A percentile compares a stretch with the other conserved stretches of the same genome.
Evolutionary conservation across 495 filamentous ascomycete genomes (phyloP).

Genomic region (Viridothelium virens): DNA sequence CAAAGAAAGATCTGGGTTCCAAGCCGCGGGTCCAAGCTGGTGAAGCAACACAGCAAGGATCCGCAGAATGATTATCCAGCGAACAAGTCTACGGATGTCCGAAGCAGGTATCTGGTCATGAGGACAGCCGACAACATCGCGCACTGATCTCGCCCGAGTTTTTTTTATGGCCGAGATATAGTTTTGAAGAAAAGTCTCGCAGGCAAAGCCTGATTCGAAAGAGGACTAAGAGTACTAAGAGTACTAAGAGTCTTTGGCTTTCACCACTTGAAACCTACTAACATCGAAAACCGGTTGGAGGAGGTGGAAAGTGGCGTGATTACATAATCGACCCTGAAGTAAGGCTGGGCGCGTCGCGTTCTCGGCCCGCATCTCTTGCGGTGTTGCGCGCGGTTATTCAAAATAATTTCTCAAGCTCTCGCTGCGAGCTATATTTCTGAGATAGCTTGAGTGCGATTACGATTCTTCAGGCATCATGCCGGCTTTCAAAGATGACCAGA

Average conservation of each 20-base stretch:
- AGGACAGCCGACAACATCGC: neutral
- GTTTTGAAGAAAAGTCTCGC: too few relatives aligned
- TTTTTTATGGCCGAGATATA: too few relatives aligned
- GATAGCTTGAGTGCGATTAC: neutral
- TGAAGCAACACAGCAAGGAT: neutral
- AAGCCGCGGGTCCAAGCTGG: neutral
- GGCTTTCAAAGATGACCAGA: constrained; percentile 69
- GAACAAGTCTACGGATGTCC: neutral
- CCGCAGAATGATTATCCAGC: neutral
- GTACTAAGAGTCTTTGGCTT: neutral
- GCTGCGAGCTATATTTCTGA: neutral
- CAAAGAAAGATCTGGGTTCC: neutral
- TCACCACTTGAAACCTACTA: neutral
- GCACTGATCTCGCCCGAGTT: neutral
- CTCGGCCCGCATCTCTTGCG: neutral
- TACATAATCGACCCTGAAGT: neutral
- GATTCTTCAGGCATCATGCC: constrained; percentile 44
- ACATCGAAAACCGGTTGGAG: neutral
- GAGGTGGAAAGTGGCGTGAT: neutral
- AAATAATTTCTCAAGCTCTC: neutral
- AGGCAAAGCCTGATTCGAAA: too few relatives aligned
- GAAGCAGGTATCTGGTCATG: neutral
- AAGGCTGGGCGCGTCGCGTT: neutral
- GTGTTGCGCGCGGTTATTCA: neutral
- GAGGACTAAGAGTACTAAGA: neutral